phyloP scores from a whole-genome alignment of 2,329 filamentous ascomycete genomes.

The Parafenestella ontariensis region DNA sequence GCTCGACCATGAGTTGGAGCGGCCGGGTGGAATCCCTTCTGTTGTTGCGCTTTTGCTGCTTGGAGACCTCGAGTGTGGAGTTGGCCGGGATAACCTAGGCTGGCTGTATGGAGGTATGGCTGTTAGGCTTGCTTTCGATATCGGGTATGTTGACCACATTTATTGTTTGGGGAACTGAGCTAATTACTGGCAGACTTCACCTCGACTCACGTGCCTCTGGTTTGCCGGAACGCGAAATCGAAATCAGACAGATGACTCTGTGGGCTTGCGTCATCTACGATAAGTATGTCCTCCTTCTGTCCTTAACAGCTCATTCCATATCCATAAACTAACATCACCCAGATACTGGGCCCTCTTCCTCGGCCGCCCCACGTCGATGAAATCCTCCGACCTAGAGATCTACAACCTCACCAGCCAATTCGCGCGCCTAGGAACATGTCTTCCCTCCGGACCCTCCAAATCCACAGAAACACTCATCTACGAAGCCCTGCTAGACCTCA shows the following conservation, averaged over 20 bases:
- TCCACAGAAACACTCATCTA: slow-evolving; percentile 54
- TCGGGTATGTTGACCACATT: slow-evolving; percentile 41
- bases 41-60: slow-evolving; percentile 61
- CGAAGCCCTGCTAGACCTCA: slow-evolving; percentile 62
- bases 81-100: slow-evolving; percentile 61
- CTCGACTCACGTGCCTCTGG: slow-evolving; percentile 54
- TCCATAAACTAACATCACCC: slow-evolving; percentile 10
- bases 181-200: slow-evolving; percentile 53
- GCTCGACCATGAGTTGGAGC: slow-evolving; percentile 61
- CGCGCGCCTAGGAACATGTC: slow-evolving; percentile 52
- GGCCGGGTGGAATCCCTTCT: slow-evolving; percentile 60
- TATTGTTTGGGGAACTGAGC: no score
- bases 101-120: slow-evolving; percentile 62
- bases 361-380: slow-evolving; percentile 62
- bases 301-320: no score
- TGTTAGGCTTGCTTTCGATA: slow-evolving; percentile 33
- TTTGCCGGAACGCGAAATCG: slow-evolving; percentile 56
- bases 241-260: slow-evolving; percentile 60
- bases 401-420: slow-evolving; percentile 57
- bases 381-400: slow-evolving; percentile 59
- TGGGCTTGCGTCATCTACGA: slow-evolving; percentile 62
- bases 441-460: slow-evolving; percentile 43
- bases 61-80: slow-evolving; percentile 62
- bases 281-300: slow-evolving; percentile 41
- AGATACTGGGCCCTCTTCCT: slow-evolving; percentile 62